Evolutionary conservation across 2,329 filamentous ascomycete genomes (phyloP).

Genomic region (Epicoccum nigrum): DNA sequence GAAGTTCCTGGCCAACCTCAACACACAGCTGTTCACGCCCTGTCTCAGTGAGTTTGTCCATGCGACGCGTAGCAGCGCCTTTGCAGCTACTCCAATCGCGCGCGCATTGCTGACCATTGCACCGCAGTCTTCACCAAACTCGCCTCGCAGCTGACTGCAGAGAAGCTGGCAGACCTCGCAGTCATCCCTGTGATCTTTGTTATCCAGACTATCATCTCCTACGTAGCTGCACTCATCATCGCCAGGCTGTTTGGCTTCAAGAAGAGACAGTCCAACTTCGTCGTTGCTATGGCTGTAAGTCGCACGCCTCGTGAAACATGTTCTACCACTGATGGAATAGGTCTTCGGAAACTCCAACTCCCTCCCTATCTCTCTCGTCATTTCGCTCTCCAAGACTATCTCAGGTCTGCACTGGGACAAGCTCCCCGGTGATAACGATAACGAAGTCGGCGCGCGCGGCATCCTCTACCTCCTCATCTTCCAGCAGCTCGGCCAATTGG

Average conservation of each 20-base stretch:
- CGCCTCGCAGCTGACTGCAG: conserved; percentile 88
- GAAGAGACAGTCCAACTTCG: conserved; percentile 88
- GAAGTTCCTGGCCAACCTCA: conserved; percentile 95
- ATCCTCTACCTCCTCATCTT: conserved; percentile 97
- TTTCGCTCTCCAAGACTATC: conserved; percentile 91
- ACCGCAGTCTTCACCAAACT: conserved; percentile 89
- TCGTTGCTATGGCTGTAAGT: conserved; percentile 87
- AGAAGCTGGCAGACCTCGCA: conserved; percentile 86
- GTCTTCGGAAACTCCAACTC: conserved; percentile 99
- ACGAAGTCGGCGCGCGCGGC: conserved; percentile 89
- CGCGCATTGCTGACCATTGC: conserved; percentile 10
- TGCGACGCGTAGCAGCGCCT: not conserved
- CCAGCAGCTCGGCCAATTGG: conserved; percentile 92
- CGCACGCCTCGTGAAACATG: conserved; percentile 8
- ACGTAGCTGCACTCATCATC: conserved; percentile 72
- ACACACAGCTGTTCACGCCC: conserved; percentile 94
- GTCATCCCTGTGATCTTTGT: conserved; percentile 96
- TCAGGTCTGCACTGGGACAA: conserved; percentile 92
- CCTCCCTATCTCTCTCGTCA: conserved; percentile 91
- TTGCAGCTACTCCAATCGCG: not conserved
- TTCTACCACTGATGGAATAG: conserved; percentile 46
- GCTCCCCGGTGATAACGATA: conserved; percentile 89
- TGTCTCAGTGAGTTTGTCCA: conserved; percentile 73
- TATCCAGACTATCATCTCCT: conserved; percentile 86
- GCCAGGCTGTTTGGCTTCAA: conserved; percentile 79